Evolutionary conservation across 2,329 filamentous ascomycete species (phyloP).

Genomic region (Colletotrichum sp.): DNA sequence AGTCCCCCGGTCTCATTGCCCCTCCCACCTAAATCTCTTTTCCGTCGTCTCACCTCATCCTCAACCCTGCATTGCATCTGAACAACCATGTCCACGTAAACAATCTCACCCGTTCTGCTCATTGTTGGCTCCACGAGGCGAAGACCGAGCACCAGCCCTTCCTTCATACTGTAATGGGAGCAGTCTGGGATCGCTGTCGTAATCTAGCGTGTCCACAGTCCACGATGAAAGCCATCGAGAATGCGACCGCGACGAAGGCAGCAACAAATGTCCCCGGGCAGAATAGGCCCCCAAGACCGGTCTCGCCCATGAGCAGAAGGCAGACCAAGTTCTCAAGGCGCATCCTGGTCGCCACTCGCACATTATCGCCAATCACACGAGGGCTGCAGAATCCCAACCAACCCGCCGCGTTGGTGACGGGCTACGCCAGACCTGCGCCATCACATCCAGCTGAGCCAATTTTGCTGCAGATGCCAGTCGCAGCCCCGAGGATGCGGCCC

Average conservation of each 20-base stretch:
- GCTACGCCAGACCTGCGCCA: constrained; percentile 8
- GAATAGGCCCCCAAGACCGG: not conserved
- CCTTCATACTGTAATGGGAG: not conserved
- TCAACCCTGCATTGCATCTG: constrained; percentile 13
- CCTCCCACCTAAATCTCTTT: not conserved
- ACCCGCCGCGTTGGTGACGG: not conserved
- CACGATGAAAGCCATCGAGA: not conserved
- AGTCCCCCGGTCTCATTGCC: not conserved
- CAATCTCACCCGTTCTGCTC: not conserved
- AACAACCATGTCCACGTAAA: not conserved
- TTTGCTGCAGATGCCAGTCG: not conserved
- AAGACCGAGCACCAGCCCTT: not conserved
- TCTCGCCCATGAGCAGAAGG: not conserved
- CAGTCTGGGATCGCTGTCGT: not conserved
- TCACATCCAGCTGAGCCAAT: constrained; percentile 15
- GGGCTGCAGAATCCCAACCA: not conserved
- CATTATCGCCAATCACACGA: not conserved
- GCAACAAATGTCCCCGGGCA: not conserved
- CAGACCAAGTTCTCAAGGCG: not conserved
- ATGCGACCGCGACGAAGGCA: not conserved
- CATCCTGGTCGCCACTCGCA: constrained; percentile 5
- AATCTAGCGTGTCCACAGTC: not conserved
- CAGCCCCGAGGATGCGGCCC: not conserved
- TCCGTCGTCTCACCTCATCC: constrained; percentile 21
- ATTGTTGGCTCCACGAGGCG: not conserved